Evolutionary conservation across 305 asterid species (phyloP).

Genomic region (Rubia balearica): DNA sequence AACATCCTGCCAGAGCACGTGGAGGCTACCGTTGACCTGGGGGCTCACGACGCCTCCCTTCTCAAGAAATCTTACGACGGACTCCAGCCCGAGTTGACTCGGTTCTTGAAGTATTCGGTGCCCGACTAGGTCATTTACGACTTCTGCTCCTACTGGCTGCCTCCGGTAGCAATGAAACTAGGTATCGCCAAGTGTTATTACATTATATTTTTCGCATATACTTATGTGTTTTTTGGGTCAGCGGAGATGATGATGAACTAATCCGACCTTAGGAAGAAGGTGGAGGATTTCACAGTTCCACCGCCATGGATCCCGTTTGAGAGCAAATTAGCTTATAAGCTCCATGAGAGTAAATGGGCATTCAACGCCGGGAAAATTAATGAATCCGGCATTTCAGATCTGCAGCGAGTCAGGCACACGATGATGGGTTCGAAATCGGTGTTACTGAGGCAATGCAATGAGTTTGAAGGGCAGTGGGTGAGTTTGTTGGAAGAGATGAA

Average conservation of each 20-base stretch:
- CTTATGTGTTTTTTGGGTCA: neutral
- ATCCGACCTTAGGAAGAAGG: neutral
- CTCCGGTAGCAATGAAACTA: neutral
- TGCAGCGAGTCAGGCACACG: neutral
- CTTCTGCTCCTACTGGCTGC: conserved; percentile 24
- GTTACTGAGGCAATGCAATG: neutral
- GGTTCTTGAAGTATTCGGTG: conserved; percentile 13
- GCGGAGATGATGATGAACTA: neutral
- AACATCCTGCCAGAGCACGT: conserved; percentile 20
- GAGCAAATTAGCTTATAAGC: neutral
- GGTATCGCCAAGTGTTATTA: neutral
- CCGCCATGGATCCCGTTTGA: neutral
- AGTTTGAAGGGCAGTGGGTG: conserved; percentile 1
- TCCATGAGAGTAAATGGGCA: neutral
- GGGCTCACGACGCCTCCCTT: conserved; percentile 8
- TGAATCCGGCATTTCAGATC: neutral
- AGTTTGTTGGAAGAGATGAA: neutral
- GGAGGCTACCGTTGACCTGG: conserved; percentile 28
- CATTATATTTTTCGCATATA: neutral
- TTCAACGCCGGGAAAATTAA: neutral
- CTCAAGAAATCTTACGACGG: conserved; percentile 30
- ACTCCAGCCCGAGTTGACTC: conserved; percentile 15
- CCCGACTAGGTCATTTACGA: conserved; percentile 30
- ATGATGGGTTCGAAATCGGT: neutral
- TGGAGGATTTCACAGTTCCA: neutral